phyloP scores from a whole-genome alignment of 768 basidiomycete species.

The Mycena sanguinolenta region DNA sequence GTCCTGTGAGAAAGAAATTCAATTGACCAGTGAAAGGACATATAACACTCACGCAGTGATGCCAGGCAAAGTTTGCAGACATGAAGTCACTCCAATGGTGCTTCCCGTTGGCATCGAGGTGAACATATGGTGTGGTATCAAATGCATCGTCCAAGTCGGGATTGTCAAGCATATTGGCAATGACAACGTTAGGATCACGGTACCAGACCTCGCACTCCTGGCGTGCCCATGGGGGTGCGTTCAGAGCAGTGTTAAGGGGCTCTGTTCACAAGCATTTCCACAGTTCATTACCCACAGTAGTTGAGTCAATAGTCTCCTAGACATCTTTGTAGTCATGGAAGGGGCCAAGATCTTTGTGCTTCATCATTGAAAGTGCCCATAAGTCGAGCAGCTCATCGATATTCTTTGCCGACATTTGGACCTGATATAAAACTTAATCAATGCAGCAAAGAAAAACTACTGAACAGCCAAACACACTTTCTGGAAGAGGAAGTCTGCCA shows the following conservation, averaged over 20 bases:
- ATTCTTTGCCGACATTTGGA: conserved; percentile 39
- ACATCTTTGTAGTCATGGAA: conserved; percentile 42
- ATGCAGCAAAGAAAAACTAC: too few relatives aligned
- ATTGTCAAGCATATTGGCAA: conserved; percentile 48
- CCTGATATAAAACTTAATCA: background rate
- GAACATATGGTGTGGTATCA: conserved; percentile 48
- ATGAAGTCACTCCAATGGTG: conserved; percentile 51
- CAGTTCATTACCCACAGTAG: conserved; percentile 39
- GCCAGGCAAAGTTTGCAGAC: conserved; percentile 58
- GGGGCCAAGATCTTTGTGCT: conserved; percentile 33
- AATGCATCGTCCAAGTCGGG: conserved; percentile 50
- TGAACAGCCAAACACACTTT: background rate
- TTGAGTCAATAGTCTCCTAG: conserved; percentile 45
- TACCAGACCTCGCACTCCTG: conserved; percentile 48
- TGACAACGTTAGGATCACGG: conserved; percentile 45
- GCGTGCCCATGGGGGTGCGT: conserved; percentile 50
- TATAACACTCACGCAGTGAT: conserved; percentile 47
- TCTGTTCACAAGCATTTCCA: conserved; percentile 45
- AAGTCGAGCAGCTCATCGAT: conserved; percentile 44
- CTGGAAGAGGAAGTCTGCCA: conserved; percentile 36
- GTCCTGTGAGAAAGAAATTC: background rate
- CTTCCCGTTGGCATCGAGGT: conserved; percentile 41
- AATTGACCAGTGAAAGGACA: background rate
- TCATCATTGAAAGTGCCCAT: conserved; percentile 36
- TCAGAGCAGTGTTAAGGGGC: conserved; percentile 23